Percentiles rank a stretch among this genome's conserved stretches.
phyloP scores from a whole-genome alignment of 345 rosid species.

The Citrus hindsii region DNA sequence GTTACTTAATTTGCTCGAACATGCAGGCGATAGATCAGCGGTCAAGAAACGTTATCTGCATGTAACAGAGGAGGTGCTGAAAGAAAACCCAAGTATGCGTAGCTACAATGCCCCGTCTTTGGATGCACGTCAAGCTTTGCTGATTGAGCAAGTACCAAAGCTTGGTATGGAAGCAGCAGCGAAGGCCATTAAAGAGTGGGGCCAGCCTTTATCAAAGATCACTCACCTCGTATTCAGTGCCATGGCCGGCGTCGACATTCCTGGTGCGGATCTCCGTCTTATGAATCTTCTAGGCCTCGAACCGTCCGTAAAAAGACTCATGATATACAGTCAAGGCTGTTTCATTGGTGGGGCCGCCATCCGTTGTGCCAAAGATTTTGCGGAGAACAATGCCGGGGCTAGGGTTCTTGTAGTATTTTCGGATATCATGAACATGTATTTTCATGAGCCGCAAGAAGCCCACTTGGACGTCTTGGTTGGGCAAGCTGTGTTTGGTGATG shows the following conservation, averaged over 20 bases:
- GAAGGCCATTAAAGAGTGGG: constrained; percentile 14
- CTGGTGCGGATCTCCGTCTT: constrained; percentile 40
- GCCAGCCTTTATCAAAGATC: constrained; percentile 35
- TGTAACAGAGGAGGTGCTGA: constrained; percentile 20
- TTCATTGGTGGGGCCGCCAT: constrained; percentile 4
- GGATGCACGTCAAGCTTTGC: constrained; percentile 28
- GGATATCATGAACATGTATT: not conserved
- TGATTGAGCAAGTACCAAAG: constrained; percentile 25
- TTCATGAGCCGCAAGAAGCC: not conserved
- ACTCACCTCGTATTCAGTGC: constrained; percentile 38
- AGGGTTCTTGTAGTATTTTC: not conserved
- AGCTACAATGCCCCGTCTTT: constrained; percentile 24
- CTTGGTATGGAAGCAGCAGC: constrained; percentile 37
- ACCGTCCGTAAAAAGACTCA: constrained; percentile 30
- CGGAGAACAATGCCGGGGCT: not conserved
- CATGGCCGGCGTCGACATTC: constrained; percentile 31
- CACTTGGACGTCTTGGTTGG: not conserved
- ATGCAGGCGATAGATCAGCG: constrained; percentile 30
- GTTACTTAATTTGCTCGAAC: not conserved
- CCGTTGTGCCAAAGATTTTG: not conserved
- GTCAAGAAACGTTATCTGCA: constrained; percentile 7
- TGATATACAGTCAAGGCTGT: constrained; percentile 35
- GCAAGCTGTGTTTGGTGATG: not conserved
- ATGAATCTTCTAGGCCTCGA: constrained; percentile 34
- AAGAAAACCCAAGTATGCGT: constrained; percentile 1